Conservation (phyloP, 2,329 filamentous ascomycete genomes). For the Ceratocystis diversiconidia region DNA sequence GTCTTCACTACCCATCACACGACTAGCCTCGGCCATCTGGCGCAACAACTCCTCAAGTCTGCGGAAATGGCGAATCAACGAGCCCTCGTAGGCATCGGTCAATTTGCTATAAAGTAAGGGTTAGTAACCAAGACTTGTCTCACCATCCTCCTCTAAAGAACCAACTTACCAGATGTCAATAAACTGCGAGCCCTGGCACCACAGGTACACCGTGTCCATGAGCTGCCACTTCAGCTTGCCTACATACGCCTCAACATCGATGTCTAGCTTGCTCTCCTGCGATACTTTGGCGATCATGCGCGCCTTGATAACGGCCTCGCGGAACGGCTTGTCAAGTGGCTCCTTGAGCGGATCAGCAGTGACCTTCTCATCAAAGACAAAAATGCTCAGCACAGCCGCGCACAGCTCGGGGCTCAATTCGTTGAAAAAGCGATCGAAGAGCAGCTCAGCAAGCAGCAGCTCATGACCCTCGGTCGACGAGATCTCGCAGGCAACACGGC, state of each 20-base stretch:
- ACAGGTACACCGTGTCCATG: constrained; percentile 90
- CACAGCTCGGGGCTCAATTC: constrained; percentile 78
- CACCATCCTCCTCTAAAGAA: not conserved
- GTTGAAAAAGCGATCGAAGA: constrained; percentile 98
- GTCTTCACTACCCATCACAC: constrained; percentile 97
- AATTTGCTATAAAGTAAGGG: constrained; percentile 57
- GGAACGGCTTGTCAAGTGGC: constrained; percentile 71
- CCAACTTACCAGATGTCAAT: constrained; percentile 77
- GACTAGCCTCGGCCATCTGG: constrained; percentile 88
- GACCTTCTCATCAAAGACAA: constrained; percentile 95
- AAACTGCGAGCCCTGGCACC: constrained; percentile 83
- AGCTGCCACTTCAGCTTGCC: constrained; percentile 82
- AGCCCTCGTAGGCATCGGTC: constrained; percentile 96
- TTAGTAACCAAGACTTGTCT: constrained; percentile 20
- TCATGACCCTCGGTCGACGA: constrained; percentile 85
- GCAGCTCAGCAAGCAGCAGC: constrained; percentile 75
- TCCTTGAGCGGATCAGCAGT: constrained; percentile 66
- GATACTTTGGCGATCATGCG: constrained; percentile 83
- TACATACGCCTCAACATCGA: constrained; percentile 94
- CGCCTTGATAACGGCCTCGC: constrained; percentile 77
- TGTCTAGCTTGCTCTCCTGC: constrained; percentile 77
- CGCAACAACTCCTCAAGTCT: constrained; percentile 85
- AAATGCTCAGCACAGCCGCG: constrained; percentile 76
- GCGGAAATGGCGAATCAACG: constrained; percentile 87
- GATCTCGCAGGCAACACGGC: constrained; percentile 93